phyloP scores from a whole-genome alignment of 768 basidiomycete species.

The Leucosporidium creatinivorum region DNA sequence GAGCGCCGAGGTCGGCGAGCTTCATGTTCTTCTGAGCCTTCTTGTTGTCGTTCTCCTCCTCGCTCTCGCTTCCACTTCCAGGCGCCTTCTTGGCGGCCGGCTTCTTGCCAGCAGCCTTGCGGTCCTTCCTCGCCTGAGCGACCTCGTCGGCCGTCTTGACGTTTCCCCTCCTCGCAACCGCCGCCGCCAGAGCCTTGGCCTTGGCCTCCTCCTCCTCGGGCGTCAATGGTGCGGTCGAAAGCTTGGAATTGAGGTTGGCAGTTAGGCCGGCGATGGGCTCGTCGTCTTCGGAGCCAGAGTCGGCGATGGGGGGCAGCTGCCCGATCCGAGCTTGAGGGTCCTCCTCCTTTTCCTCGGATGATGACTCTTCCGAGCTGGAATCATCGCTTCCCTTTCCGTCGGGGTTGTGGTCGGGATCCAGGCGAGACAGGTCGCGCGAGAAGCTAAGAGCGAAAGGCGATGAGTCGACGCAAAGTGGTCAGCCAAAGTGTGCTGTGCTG shows the following conservation, averaged over 20 bases:
- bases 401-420: not conserved
- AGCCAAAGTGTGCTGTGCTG: not conserved
- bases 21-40: slow-evolving; percentile 66
- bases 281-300: slow-evolving; percentile 44
- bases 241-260: slow-evolving; percentile 1
- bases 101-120: slow-evolving; percentile 43
- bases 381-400: not conserved
- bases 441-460: not conserved
- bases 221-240: slow-evolving; percentile 48
- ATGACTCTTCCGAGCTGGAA: slow-evolving; percentile 33
- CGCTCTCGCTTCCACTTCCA: slow-evolving; percentile 5
- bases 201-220: slow-evolving; percentile 78
- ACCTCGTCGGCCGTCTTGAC: not conserved
- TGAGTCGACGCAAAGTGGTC: not conserved
- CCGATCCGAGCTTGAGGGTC: slow-evolving; percentile 39
- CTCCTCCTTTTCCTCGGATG: slow-evolving; percentile 39
- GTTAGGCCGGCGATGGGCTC: not conserved
- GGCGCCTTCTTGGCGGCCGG: slow-evolving; percentile 42
- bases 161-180: not conserved
- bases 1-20: slow-evolving; percentile 63
- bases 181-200: not conserved
- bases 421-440: slow-evolving; percentile 10
- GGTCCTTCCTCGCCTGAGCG: slow-evolving; percentile 3
- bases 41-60: slow-evolving; percentile 49
- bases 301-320: slow-evolving; percentile 43